These are phyloP conservation scores for Sugiyamaella xylanicola DNA, from an alignment of 1,139 yeast genomes.

Conservation along the genomic window DNA sequence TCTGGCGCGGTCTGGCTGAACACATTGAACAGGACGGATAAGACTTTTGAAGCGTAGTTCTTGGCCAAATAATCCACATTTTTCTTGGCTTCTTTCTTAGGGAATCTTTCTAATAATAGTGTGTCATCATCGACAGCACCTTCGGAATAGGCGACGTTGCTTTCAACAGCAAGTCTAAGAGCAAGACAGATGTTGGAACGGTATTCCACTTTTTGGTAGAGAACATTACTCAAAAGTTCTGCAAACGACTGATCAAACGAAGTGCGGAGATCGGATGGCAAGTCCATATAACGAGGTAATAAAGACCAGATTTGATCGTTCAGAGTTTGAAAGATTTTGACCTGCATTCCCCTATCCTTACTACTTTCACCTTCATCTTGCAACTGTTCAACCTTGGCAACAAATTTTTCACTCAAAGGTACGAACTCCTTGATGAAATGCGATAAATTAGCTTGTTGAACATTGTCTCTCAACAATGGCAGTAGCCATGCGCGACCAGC, in stretches of 20 bases:
- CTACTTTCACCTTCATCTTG: slow-evolving; percentile 46
- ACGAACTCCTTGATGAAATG: slow-evolving; percentile 64
- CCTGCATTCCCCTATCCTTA: slow-evolving; percentile 52
- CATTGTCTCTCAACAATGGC: slow-evolving; percentile 89
- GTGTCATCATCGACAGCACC: slow-evolving; percentile 62
- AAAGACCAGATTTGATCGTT: slow-evolving; percentile 92
- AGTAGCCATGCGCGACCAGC: slow-evolving; percentile 94
- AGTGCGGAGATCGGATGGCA: slow-evolving; percentile 69
- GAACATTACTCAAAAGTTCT: slow-evolving; percentile 65
- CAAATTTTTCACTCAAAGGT: slow-evolving; percentile 68
- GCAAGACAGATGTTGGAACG: slow-evolving; percentile 83
- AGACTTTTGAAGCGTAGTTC: slow-evolving; percentile 66
- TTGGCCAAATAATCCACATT: slow-evolving; percentile 64
- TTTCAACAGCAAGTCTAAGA: slow-evolving; percentile 74
- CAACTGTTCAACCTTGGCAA: slow-evolving; percentile 49
- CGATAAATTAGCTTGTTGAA: slow-evolving; percentile 66
- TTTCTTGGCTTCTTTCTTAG: slow-evolving; percentile 55
- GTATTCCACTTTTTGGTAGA: slow-evolving; percentile 73
- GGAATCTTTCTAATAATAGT: slow-evolving; percentile 61
- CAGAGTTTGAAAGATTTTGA: slow-evolving; percentile 77
- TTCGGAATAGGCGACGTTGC: slow-evolving; percentile 61
- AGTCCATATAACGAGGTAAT: slow-evolving; percentile 84
- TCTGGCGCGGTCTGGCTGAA: slow-evolving; percentile 85
- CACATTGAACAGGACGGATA: slow-evolving; percentile 88
- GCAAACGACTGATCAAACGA: slow-evolving; percentile 80